Evolutionary conservation across 768 basidiomycete species (phyloP).

Genomic region (Amanita fuliginea): DNA sequence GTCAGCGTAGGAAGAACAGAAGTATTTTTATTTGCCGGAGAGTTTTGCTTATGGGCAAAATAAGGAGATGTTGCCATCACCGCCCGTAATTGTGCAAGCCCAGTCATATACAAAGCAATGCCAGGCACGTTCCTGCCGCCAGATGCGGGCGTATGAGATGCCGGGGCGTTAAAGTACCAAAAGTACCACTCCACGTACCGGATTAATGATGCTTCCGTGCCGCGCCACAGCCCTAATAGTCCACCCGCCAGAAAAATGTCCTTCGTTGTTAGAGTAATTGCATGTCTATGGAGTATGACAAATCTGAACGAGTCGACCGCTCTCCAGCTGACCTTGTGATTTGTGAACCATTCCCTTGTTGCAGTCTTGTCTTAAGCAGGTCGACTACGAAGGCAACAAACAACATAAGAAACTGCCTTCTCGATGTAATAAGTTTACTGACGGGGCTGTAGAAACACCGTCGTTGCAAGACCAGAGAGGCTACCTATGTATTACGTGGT

Average conservation of each 20-base stretch:
- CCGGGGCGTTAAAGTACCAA: too few relatives aligned
- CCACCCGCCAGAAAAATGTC: conserved; percentile 58
- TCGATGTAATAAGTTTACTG: conserved; percentile 13
- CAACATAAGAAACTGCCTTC: background rate
- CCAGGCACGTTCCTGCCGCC: conserved; percentile 77
- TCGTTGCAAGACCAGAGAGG: conserved; percentile 68
- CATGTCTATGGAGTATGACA: conserved; percentile 16
- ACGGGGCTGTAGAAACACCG: conserved; percentile 71
- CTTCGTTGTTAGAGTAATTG: conserved; percentile 38
- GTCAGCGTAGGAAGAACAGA: conserved; percentile 66
- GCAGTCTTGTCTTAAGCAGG: conserved; percentile 84
- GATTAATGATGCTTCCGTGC: conserved; percentile 69
- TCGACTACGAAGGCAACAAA: conserved; percentile 61
- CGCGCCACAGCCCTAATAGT: conserved; percentile 72
- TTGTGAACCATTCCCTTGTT: conserved; percentile 56
- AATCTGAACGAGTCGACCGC: background rate
- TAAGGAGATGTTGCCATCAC: conserved; percentile 62
- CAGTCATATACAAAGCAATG: conserved; percentile 85
- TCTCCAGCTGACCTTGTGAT: conserved; percentile 21
- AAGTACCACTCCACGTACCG: conserved; percentile 31
- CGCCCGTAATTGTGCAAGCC: conserved; percentile 72
- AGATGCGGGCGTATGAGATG: background rate
- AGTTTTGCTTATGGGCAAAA: conserved; percentile 36
- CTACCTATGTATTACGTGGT: conserved; percentile 40
- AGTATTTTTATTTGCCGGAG: conserved; percentile 9